Percentiles rank a stretch among this genome's conserved stretches.
phyloP scores from a whole-genome alignment of 169 alveolate species.

The Plasmodium yoelii region DNA sequence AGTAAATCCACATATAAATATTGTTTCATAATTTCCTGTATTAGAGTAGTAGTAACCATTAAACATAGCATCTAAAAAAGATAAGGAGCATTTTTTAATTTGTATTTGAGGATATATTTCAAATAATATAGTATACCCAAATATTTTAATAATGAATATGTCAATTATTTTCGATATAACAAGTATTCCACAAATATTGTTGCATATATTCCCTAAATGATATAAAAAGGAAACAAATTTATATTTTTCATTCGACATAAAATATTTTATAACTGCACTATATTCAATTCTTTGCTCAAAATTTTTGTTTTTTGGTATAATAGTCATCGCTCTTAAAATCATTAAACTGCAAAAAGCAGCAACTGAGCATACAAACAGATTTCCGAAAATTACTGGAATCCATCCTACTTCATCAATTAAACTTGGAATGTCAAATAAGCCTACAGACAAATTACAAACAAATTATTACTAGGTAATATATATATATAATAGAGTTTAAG shows the following conservation, averaged over 20 bases:
- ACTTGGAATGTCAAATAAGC: conserved; percentile 83
- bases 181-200: conserved; percentile 80
- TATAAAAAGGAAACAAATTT: conserved; percentile 79
- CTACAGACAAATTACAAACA: conserved; percentile 49
- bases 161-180: conserved; percentile 84
- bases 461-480: conserved; percentile 2
- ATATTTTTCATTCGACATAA: conserved; percentile 81
- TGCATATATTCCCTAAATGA: conserved; percentile 82
- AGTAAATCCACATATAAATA: conserved; percentile 78
- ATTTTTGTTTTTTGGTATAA: conserved; percentile 84
- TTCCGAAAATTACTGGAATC: conserved; percentile 81
- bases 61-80: conserved; percentile 55
- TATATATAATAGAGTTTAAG: not conserved
- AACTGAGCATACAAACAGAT: conserved; percentile 76
- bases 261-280: conserved; percentile 83
- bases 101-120: conserved; percentile 80
- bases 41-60: conserved; percentile 57
- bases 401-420: conserved; percentile 83
- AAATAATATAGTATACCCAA: conserved; percentile 82
- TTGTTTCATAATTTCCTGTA: conserved; percentile 51
- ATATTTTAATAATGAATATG: conserved; percentile 76
- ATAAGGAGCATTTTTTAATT: conserved; percentile 55
- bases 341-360: conserved; percentile 83
- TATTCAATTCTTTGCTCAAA: conserved; percentile 86
- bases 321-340: conserved; percentile 85